Conservation (phyloP, 140 eudicot genomes). For the Flaveria floridana region DNA sequence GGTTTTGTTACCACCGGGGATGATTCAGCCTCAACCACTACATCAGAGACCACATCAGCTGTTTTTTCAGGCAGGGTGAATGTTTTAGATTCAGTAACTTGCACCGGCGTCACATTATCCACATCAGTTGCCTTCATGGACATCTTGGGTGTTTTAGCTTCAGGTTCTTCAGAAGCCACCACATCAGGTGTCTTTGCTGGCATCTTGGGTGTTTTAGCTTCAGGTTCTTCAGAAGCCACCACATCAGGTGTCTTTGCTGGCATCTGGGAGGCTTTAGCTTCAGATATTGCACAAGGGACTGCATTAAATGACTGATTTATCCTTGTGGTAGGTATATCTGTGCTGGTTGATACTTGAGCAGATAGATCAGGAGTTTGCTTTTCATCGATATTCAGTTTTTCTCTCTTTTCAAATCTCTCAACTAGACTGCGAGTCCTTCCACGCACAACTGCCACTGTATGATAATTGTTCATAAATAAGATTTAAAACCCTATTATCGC, state of each 20-base stretch:
- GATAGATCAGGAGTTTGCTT: constrained; percentile 33
- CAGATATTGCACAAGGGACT: constrained; percentile 21
- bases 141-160: constrained; percentile 14
- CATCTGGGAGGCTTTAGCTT: constrained; percentile 34
- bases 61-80: constrained; percentile 6
- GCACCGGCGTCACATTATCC: constrained; percentile 6
- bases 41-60: constrained; percentile 21
- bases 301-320: constrained; percentile 26
- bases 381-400: constrained; percentile 44
- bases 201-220: constrained; percentile 13
- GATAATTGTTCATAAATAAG: constrained; percentile 6
- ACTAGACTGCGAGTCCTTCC: constrained; percentile 96
- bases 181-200: constrained; percentile 14
- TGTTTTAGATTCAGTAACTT: constrained; percentile 30
- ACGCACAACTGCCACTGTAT: constrained; percentile 68
- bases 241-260: constrained; percentile 16
- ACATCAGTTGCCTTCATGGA: constrained; percentile 7
- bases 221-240: constrained; percentile 22
- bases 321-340: constrained; percentile 34
- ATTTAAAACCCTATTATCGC: constrained; percentile 14
- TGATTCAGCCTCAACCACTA: constrained; percentile 22
- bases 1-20: constrained; percentile 23
- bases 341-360: constrained; percentile 36
- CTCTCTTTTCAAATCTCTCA: constrained; percentile 83
- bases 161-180: constrained; percentile 14